These are phyloP conservation scores for Aurantiochytrium sp. DNA, from an alignment of 108 stramenopile genomes.

Conservation along the genomic window DNA sequence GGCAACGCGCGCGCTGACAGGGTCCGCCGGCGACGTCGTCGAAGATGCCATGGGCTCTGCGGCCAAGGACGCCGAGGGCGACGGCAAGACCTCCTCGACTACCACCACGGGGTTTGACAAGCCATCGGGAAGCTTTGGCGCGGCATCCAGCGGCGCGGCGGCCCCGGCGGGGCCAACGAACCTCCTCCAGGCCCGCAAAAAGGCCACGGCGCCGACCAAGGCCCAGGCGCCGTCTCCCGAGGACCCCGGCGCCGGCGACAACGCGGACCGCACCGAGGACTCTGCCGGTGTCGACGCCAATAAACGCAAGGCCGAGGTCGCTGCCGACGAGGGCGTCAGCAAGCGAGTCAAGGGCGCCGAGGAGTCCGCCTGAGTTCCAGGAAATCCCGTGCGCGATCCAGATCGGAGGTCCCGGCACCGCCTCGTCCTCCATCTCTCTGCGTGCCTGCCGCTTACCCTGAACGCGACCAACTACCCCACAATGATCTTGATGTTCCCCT, in stretches of 20 bases:
- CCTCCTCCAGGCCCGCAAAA: background rate
- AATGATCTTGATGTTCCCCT: too few species aligned
- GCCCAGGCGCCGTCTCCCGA: background rate
- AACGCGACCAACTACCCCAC: too few species aligned
- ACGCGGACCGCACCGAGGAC: background rate
- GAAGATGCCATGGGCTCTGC: background rate
- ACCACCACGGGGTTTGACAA: background rate
- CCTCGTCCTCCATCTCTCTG: too few species aligned
- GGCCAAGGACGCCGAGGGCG: background rate
- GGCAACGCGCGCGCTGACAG: conserved; percentile 3
- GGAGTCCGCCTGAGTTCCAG: too few species aligned
- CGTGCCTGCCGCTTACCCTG: too few species aligned
- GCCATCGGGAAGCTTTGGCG: too few species aligned
- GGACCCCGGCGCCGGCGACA: background rate
- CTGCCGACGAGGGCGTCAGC: background rate
- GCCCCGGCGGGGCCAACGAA: background rate
- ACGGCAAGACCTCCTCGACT: background rate
- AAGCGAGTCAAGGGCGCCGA: too few species aligned
- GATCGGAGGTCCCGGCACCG: too few species aligned
- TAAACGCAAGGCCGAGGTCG: background rate
- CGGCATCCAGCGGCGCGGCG: background rate
- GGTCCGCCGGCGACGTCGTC: background rate
- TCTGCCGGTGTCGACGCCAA: background rate
- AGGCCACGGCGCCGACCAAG: background rate
- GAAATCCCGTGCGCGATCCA: too few species aligned